Base-by-base conservation (phyloP, 1,284 basidiomycete species). In the Ceratobasidium sp. region DNA sequence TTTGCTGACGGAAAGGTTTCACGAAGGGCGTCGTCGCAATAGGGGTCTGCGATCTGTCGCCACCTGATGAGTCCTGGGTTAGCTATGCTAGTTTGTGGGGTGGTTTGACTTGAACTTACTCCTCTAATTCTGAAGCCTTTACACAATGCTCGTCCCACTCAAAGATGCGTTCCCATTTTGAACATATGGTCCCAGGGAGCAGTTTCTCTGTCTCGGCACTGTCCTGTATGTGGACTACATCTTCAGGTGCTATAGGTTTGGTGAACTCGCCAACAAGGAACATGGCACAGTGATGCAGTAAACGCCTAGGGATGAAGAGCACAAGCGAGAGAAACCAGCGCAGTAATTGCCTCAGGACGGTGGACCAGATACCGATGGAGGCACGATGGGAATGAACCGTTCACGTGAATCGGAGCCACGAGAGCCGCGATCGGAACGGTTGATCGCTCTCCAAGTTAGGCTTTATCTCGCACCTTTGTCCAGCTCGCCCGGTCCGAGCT, bases 131-230 rank as follows among this genome's bases (percentile, higher is more conserved):
- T 12, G 67, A 64, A 23, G 66, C 60, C 33, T 59, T 77, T 52
- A 77, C 75, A 70, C 78, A 79, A 48, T 62, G 30, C 14, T 79
- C 75, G 35, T 77, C 62, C 78, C 78, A 79, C 18, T 65, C 75
- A 75, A 79, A 77, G 33, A 76, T 54, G 30, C 54, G 69, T 8
- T 77, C 78, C 78, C 78, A 79, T 20, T 64, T 65, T 30, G 55
- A 74, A 48, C 59, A 74, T 27, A 74, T 54, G 33, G 71, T 65
- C 10, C 60, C 60, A 4, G 14, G 59, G 23, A 48, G 71, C 18
- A 74, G 23, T 20, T 62, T n/a, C 59, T 74, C 71, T 74, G 71
- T 74, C 48, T 74, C 57, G 41, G n/a, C 35, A n/a, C 71, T 74
- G 60, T 74, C 44, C 14, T 30, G 57, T 20, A 74, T 62, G 7